These are phyloP conservation scores for Colletotrichum sansevieriae DNA, from an alignment of 2,329 filamentous ascomycete genomes.

Conservation along the genomic window DNA sequence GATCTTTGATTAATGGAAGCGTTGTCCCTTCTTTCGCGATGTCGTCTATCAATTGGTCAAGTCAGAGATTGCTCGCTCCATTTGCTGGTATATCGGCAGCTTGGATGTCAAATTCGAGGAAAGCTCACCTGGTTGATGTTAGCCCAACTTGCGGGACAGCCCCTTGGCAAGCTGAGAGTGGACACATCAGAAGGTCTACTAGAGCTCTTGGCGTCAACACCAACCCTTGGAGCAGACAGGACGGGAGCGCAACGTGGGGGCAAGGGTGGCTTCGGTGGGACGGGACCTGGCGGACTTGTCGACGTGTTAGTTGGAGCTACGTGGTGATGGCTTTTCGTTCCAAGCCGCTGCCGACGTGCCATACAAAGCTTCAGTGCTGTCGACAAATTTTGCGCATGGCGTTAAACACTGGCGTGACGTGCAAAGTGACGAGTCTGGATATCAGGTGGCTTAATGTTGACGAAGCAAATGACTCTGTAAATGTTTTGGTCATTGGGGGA, in stretches of 20 bases:
- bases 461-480: no score
- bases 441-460: no score
- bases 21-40: no score
- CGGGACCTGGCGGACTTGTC: constrained; percentile 29
- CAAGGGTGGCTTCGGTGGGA: constrained; percentile 14
- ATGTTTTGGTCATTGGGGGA: neutral
- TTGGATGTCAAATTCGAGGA: constrained; percentile 1
- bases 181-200: neutral
- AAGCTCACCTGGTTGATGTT: neutral
- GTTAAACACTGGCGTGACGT: no score
- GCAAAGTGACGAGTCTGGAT: no score
- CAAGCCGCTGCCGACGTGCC: constrained; percentile 4
- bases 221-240: constrained; percentile 11
- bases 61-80: constrained; percentile 1
- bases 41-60: no score
- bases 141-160: neutral
- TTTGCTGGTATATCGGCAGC: neutral
- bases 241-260: constrained; percentile 17
- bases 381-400: no score
- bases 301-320: constrained; percentile 4
- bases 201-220: constrained; percentile 11
- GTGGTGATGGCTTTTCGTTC: neutral
- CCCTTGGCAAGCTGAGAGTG: constrained; percentile 34
- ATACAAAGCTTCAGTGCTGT: neutral
- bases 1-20: no score